Conservation (phyloP, 805 yeast species). For the Cyberlindnera maclurae region DNA sequence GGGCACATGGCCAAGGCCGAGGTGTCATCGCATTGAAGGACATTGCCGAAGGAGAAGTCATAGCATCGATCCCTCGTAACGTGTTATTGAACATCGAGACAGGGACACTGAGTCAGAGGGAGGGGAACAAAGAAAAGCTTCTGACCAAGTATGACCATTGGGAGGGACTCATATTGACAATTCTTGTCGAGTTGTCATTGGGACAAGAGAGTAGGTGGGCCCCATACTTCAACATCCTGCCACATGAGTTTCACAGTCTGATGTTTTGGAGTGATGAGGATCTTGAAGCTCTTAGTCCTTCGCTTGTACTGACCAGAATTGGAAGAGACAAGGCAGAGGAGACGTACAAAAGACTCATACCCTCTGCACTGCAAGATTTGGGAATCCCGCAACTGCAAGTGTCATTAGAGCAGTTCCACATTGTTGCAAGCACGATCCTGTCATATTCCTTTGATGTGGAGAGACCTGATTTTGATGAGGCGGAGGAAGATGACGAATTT, state of each 20-base stretch:
- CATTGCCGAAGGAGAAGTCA: slow-evolving; percentile 51
- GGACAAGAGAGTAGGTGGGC: slow-evolving; percentile 52
- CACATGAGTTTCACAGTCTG: slow-evolving; percentile 53
- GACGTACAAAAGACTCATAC: slow-evolving; percentile 43
- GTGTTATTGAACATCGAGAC: slow-evolving; percentile 54
- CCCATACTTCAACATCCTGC: slow-evolving; percentile 67
- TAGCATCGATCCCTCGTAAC: slow-evolving; percentile 63
- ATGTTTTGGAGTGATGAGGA: slow-evolving; percentile 78
- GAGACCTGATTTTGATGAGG: slow-evolving; percentile 26
- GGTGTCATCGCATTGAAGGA: slow-evolving; percentile 62
- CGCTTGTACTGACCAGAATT: slow-evolving; percentile 59
- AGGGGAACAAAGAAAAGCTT: slow-evolving; percentile 27
- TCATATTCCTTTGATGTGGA: slow-evolving; percentile 88
- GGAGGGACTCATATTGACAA: slow-evolving; percentile 67
- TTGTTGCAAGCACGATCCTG: slow-evolving; percentile 75
- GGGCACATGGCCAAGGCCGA: slow-evolving; percentile 62
- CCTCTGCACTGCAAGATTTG: slow-evolving; percentile 32
- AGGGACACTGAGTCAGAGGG: slow-evolving; percentile 34
- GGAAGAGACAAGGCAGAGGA: slow-evolving; percentile 63
- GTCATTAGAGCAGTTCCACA: slow-evolving; percentile 54
- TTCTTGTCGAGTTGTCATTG: slow-evolving; percentile 52
- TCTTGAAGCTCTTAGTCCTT: slow-evolving; percentile 51
- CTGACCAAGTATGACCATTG: slow-evolving; percentile 52
- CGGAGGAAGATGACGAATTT: slow-evolving; percentile 32
- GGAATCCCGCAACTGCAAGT: slow-evolving; percentile 29